Evolutionary conservation across 352 stramenopile genomes (phyloP).

Genomic region (Blastocystis sp.): DNA sequence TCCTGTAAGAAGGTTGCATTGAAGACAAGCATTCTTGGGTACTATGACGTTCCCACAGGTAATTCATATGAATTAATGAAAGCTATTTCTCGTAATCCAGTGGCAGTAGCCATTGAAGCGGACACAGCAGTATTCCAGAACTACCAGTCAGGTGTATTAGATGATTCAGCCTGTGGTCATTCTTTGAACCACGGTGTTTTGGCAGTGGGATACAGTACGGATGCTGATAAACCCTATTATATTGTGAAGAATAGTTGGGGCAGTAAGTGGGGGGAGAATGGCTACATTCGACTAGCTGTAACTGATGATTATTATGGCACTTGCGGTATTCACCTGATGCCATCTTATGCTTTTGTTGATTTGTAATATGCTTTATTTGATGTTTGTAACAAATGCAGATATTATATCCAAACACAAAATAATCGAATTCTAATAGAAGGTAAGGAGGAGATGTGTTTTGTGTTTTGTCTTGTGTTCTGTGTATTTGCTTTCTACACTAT

Average conservation of each 20-base stretch:
- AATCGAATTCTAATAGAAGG: slow-evolving; percentile 21
- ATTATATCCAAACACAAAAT: neutral
- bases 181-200: slow-evolving; percentile 36
- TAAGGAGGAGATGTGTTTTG: neutral
- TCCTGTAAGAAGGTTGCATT: neutral
- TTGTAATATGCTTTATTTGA: slow-evolving; percentile 33
- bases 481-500: no score
- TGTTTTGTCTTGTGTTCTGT: no score
- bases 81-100: slow-evolving; percentile 8
- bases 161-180: neutral
- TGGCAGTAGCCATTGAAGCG: slow-evolving; percentile 32
- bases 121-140: slow-evolving; percentile 39
- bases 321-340: slow-evolving; percentile 41
- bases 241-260: slow-evolving; percentile 62
- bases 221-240: neutral
- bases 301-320: neutral
- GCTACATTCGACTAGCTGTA: slow-evolving; percentile 5
- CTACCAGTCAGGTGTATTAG: neutral
- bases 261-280: slow-evolving; percentile 22
- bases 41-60: neutral
- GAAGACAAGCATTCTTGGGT: slow-evolving; percentile 25
- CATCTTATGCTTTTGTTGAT: slow-evolving; percentile 51
- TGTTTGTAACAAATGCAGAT: neutral
- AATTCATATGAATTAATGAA: slow-evolving; percentile 14
- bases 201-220: neutral